Evolutionary conservation across 2,329 filamentous ascomycete species (phyloP).

Genomic region (Dactylonectria estremocensis): DNA sequence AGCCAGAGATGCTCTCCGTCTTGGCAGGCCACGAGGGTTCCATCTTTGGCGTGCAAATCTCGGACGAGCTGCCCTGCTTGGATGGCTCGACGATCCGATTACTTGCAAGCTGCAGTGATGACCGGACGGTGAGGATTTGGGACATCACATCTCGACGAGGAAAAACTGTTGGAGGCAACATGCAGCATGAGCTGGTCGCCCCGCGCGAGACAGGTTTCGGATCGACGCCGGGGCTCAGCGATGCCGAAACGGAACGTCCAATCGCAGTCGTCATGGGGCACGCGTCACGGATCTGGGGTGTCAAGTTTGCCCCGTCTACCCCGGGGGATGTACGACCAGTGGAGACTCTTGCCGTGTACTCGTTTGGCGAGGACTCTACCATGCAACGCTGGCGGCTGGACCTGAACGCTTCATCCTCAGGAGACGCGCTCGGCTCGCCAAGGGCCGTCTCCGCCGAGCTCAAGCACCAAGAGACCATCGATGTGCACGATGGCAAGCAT

Average conservation of each 20-base stretch:
- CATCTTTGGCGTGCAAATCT: constrained; percentile 91
- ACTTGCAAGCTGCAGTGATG: constrained; percentile 95
- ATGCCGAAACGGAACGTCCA: constrained; percentile 51
- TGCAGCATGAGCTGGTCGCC: constrained; percentile 45
- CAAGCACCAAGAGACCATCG: constrained; percentile 68
- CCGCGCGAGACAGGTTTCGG: constrained; percentile 76
- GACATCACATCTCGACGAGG: constrained; percentile 74
- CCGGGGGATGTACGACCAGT: constrained; percentile 33
- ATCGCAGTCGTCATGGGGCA: constrained; percentile 88
- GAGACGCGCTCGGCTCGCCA: not conserved
- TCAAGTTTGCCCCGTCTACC: constrained; percentile 72
- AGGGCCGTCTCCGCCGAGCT: constrained; percentile 53
- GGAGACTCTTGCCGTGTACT: constrained; percentile 70
- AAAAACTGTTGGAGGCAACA: constrained; percentile 11
- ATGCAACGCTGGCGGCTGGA: constrained; percentile 79
- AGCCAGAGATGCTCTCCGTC: constrained; percentile 64
- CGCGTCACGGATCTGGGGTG: constrained; percentile 89
- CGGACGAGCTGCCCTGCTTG: constrained; percentile 60
- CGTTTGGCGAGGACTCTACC: constrained; percentile 89
- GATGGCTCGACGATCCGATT: constrained; percentile 67
- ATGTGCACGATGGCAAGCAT: constrained; percentile 87
- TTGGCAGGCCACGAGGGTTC: constrained; percentile 88
- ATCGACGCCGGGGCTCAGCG: constrained; percentile 33
- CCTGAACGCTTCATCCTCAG: constrained; percentile 47
- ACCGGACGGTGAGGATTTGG: constrained; percentile 92